These are phyloP conservation scores for Fraxinus latifolia DNA, from an alignment of 305 asterid genomes.

Conservation along the genomic window DNA sequence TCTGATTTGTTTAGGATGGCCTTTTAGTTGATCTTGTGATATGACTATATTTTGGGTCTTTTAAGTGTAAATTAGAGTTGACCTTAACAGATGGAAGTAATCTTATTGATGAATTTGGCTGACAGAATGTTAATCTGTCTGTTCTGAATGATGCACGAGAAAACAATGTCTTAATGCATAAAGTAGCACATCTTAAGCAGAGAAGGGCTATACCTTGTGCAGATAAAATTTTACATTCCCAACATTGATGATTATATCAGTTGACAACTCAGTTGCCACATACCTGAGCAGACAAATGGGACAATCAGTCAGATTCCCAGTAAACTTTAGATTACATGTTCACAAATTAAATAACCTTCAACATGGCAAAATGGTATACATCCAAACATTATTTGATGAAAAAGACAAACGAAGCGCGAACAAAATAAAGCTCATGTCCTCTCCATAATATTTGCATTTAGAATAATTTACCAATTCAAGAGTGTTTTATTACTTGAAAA, in stretches of 20 bases:
- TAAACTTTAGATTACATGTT: background rate
- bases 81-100: background rate
- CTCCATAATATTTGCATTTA: background rate
- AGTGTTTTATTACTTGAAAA: background rate
- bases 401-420: background rate
- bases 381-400: no score
- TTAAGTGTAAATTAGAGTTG: background rate
- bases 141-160: background rate
- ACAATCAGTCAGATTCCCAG: conserved; percentile 13
- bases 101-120: background rate
- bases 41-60: background rate
- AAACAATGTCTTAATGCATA: background rate
- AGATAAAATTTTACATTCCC: conserved; percentile 77
- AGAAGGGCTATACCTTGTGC: conserved; percentile 63
- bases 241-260: conserved; percentile 63
- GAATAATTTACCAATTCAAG: background rate
- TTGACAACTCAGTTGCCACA: conserved; percentile 74
- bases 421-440: background rate
- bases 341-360: background rate
- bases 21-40: background rate
- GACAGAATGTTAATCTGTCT: background rate
- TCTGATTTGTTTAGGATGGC: background rate
- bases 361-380: background rate
- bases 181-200: background rate
- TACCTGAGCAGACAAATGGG: conserved; percentile 47